Base-by-base conservation (phyloP, 768 basidiomycete genomes). In the Pleurotus pulmonarius region DNA sequence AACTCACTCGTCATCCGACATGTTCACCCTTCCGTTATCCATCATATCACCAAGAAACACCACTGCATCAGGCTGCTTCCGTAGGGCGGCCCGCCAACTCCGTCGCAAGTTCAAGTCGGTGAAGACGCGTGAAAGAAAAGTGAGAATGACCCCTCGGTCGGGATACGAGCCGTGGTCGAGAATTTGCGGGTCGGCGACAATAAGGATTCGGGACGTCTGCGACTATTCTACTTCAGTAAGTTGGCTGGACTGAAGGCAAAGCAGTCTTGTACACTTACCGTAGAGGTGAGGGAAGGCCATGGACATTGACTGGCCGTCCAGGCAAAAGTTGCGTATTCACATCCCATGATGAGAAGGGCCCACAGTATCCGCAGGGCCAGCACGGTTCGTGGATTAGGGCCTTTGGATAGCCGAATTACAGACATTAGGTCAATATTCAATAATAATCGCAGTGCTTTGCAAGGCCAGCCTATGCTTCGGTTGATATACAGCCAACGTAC, bases 41-140 rank as follows among this genome's bases (percentile, higher is more conserved):
- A 96, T 83, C 91, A 96, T 90, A 67, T 97, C 94, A 38, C 95
- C 95, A 18, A 94, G 75, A 60, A 96, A 89, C 2, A 97, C 73
- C 4, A 96, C 81, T 12, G 73, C 81, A 66, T 96, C 83, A 5
- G 94, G 89, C 22, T 69, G 73, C 53, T 82, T 75, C 5, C 74
- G 70, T 51, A 82, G 74, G 3, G 84, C 84, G 6, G 79, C 85
- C 55, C 79, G 78, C 94, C 94, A 97, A 64, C 79, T 88, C 71
- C 93, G 95, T 46, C 90, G 82, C 56, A 96, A 73, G 67, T 92
- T 92, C 58, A 90, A 75, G 73, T 96, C 91, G 49, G 90, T 86
- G 52, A 93, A 67, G 58, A 83, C 64, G 61, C 83, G 86, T 13
- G 81, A 81, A 4, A 92, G 63, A 54, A 77, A 78, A 56, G 83